phyloP scores from a whole-genome alignment of 2,329 filamentous ascomycete species.

The Botrytis galanthina region DNA sequence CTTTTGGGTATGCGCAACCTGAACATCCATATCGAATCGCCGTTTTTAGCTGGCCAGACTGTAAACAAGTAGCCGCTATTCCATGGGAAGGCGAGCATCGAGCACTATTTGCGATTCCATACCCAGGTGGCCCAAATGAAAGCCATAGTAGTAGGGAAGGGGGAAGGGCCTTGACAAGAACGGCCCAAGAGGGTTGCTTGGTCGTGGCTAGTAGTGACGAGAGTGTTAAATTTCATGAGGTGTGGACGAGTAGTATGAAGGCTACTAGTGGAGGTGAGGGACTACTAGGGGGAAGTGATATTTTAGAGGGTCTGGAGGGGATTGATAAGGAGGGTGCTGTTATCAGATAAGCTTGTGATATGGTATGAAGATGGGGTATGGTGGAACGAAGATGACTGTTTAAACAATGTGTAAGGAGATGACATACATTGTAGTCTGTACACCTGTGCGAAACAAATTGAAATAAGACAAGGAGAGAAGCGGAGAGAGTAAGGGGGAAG shows the following conservation, averaged over 20 bases:
- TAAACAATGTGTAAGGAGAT: background rate
- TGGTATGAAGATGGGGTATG: background rate
- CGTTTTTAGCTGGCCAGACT: slow-evolving; percentile 92
- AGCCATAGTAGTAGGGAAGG: slow-evolving; percentile 44
- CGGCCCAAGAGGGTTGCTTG: slow-evolving; percentile 73
- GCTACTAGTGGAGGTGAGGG: slow-evolving; percentile 53
- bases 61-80: slow-evolving; percentile 78
- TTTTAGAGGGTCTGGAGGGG: slow-evolving; percentile 77
- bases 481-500: background rate
- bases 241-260: slow-evolving; percentile 71
- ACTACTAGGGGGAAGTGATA: slow-evolving; percentile 76
- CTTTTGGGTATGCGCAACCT: slow-evolving; percentile 89
- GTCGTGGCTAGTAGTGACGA: slow-evolving; percentile 90
- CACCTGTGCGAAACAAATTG: background rate
- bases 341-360: slow-evolving; percentile 54
- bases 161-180: slow-evolving; percentile 54
- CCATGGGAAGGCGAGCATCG: slow-evolving; percentile 78
- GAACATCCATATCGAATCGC: slow-evolving; percentile 87
- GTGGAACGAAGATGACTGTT: background rate
- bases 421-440: background rate
- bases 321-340: slow-evolving; percentile 72
- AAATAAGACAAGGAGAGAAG: background rate
- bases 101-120: slow-evolving; percentile 84
- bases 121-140: slow-evolving; percentile 60
- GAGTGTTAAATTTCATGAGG: slow-evolving; percentile 91